Conservation (phyloP, 345 rosid genomes). For the Cardamine chenopodiifolia region DNA sequence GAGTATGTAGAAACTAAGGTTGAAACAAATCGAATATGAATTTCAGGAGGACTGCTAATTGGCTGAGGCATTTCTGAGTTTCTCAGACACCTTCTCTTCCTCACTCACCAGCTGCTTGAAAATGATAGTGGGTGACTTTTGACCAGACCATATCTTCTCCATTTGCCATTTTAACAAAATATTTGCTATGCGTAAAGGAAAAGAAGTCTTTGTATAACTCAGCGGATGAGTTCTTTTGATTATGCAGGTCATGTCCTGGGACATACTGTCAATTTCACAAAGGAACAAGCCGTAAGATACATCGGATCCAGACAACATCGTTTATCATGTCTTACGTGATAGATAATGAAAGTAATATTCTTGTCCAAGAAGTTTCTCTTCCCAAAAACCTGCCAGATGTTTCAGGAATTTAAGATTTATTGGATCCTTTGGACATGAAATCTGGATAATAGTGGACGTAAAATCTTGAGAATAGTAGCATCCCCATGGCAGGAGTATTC, state of each 20-base stretch:
- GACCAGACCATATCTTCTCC: slow-evolving; percentile 14
- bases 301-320: slow-evolving; percentile 23
- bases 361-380: slow-evolving; percentile 53
- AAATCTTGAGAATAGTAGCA: background rate
- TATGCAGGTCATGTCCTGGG: slow-evolving; percentile 85
- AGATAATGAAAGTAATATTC: slow-evolving; percentile 56
- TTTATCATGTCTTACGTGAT: slow-evolving; percentile 82
- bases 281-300: slow-evolving; percentile 54
- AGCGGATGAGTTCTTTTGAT: slow-evolving; percentile 69
- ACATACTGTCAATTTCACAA: slow-evolving; percentile 87
- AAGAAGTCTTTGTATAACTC: slow-evolving; percentile 75
- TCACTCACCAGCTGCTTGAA: slow-evolving; percentile 71
- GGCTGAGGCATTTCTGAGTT: slow-evolving; percentile 70
- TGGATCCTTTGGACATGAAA: slow-evolving; percentile 9
- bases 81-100: slow-evolving; percentile 63
- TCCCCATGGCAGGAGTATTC: background rate
- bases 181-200: slow-evolving; percentile 48
- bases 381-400: slow-evolving; percentile 31
- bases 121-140: slow-evolving; percentile 52
- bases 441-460: background rate
- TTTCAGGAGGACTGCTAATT: slow-evolving; percentile 64
- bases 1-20: slow-evolving; percentile 1
- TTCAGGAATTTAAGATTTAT: background rate
- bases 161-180: background rate
- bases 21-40: slow-evolving; percentile 2